These are phyloP conservation scores for Phytophthora rubi DNA, from an alignment of 352 stramenopile species.

Conservation along the genomic window DNA sequence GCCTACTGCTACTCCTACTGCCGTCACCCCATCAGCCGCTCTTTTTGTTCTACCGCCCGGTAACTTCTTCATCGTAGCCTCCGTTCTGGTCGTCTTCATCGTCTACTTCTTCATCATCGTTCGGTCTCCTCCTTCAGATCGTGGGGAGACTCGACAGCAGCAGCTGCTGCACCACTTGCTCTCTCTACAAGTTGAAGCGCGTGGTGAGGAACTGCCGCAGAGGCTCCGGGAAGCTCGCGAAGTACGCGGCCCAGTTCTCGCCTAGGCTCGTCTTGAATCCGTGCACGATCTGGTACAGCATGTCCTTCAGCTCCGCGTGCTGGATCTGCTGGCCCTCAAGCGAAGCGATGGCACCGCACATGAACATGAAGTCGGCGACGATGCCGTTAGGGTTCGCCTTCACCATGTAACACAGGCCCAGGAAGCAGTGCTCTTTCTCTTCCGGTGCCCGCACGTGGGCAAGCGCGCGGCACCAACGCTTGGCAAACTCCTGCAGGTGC, in stretches of 20 bases:
- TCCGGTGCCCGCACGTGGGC: slow-evolving; percentile 82
- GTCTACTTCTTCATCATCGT: slow-evolving; percentile 18
- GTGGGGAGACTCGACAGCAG: slow-evolving; percentile 18
- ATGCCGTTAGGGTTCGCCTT: slow-evolving; percentile 91
- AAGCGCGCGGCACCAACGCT: slow-evolving; percentile 89
- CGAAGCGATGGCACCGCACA: slow-evolving; percentile 89
- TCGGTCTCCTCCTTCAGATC: slow-evolving; percentile 22
- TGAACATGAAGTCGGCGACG: slow-evolving; percentile 90
- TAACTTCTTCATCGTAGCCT: slow-evolving; percentile 31
- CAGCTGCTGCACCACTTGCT: slow-evolving; percentile 13
- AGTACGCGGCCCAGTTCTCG: slow-evolving; percentile 89
- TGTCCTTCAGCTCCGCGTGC: slow-evolving; percentile 81
- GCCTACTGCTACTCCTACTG: slow-evolving; percentile 56
- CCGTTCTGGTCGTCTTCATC: slow-evolving; percentile 26
- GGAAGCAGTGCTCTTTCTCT: slow-evolving; percentile 92
- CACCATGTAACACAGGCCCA: slow-evolving; percentile 92
- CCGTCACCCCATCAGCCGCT: slow-evolving; percentile 33
- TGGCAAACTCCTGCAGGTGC: slow-evolving; percentile 86
- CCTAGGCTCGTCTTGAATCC: slow-evolving; percentile 89
- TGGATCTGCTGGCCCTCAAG: slow-evolving; percentile 82
- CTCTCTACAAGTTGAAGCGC: slow-evolving; percentile 81
- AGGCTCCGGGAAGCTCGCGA: slow-evolving; percentile 81
- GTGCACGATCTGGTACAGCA: slow-evolving; percentile 90
- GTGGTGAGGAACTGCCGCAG: slow-evolving; percentile 82
- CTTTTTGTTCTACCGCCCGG: slow-evolving; percentile 29